These are phyloP conservation scores for Neophaeococcomyces mojaviensis DNA, from an alignment of 2,329 filamentous ascomycete genomes.

Conservation along the genomic window DNA sequence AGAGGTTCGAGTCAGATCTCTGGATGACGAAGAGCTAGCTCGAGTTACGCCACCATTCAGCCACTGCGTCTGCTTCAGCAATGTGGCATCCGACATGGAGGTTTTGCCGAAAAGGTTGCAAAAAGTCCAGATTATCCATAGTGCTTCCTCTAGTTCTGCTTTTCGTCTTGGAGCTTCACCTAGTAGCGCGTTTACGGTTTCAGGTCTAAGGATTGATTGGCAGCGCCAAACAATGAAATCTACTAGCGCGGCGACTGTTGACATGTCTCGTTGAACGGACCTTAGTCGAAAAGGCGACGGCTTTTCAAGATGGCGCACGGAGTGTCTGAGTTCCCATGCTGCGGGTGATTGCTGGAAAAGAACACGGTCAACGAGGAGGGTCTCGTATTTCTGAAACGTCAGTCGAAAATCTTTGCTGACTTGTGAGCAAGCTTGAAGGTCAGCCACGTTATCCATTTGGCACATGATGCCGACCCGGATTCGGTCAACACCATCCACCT, in stretches of 20 bases:
- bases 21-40: conserved; percentile 23
- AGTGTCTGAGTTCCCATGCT: conserved; percentile 22
- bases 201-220: conserved; percentile 48
- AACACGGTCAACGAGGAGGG: conserved; percentile 17
- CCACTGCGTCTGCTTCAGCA: conserved; percentile 51
- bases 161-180: conserved; percentile 40
- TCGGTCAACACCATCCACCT: not conserved
- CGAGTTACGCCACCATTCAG: conserved; percentile 44
- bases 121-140: conserved; percentile 61
- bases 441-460: not conserved
- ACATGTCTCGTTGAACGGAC: conserved; percentile 36
- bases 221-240: conserved; percentile 49
- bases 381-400: conserved; percentile 21
- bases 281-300: conserved; percentile 17
- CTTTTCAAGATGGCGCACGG: conserved; percentile 13
- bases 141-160: conserved; percentile 51
- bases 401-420: conserved; percentile 21
- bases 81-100: conserved; percentile 21
- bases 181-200: conserved; percentile 48
- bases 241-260: conserved; percentile 48
- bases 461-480: conserved; percentile 6
- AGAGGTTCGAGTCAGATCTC: conserved; percentile 45
- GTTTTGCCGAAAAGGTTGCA: conserved; percentile 53
- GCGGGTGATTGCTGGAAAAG: conserved; percentile 18
- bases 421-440: conserved; percentile 16